These are phyloP conservation scores for Tetragonia tetragonoides DNA, from an alignment of 148 eudicot genomes.

Conservation along the genomic window DNA sequence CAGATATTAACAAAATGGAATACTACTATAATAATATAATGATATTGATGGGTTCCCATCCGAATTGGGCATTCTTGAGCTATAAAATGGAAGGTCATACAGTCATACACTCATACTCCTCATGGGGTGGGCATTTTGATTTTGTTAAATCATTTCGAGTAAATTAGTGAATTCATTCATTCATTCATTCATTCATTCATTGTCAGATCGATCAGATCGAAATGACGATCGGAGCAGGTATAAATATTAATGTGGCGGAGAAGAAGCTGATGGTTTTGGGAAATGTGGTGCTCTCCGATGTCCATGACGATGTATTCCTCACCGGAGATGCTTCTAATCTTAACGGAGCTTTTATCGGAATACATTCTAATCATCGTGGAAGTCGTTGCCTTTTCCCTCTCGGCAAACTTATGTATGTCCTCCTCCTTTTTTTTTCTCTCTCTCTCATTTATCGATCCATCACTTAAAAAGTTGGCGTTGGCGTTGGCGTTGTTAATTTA, in stretches of 20 bases:
- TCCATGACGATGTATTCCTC: constrained; percentile 44
- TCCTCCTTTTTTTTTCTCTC: neutral
- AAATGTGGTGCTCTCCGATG: constrained; percentile 47
- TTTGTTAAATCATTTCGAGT: too few relatives aligned
- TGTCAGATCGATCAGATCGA: neutral
- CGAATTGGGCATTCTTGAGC: too few relatives aligned
- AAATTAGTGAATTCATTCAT: too few relatives aligned
- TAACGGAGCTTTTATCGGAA: neutral
- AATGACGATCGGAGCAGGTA: constrained; percentile 78
- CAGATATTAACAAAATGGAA: too few relatives aligned
- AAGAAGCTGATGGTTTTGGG: constrained; percentile 54
- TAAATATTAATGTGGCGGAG: constrained; percentile 44
- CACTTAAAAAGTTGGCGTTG: too few relatives aligned
- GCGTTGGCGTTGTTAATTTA: too few relatives aligned
- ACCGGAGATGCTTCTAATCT: constrained; percentile 50
- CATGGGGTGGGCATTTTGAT: too few relatives aligned
- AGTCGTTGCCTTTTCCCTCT: constrained; percentile 71
- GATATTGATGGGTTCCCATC: too few relatives aligned
- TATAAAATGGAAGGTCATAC: too few relatives aligned
- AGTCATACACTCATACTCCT: too few relatives aligned
- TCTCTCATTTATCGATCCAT: neutral
- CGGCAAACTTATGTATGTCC: constrained; percentile 61
- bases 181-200: too few relatives aligned
- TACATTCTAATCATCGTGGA: constrained; percentile 51
- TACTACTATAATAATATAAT: too few relatives aligned